These are phyloP conservation scores for Oryza glumipatula DNA, from an alignment of 176 grass and related monocot genomes.

Conservation along the genomic window DNA sequence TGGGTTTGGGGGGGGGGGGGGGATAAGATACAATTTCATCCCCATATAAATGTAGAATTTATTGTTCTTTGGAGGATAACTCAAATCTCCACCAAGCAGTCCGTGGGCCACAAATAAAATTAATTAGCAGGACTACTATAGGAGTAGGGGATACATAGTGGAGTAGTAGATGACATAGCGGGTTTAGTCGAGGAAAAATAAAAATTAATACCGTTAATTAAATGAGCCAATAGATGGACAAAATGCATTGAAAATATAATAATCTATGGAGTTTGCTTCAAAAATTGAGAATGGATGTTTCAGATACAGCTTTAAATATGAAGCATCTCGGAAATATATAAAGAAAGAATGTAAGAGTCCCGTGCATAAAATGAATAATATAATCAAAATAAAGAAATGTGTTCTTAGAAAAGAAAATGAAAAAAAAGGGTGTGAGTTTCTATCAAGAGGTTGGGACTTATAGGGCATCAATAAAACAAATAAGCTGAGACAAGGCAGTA, in stretches of 20 bases:
- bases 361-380: not conserved
- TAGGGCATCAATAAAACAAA: constrained; percentile 31
- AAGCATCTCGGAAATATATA: not conserved
- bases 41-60: not conserved
- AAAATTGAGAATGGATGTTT: not conserved
- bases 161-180: not conserved
- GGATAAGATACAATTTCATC: not conserved
- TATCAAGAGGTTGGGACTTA: constrained; percentile 39
- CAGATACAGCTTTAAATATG: not conserved
- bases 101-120: not conserved
- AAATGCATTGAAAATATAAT: not conserved
- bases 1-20: too few relatives aligned
- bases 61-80: not conserved
- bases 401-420: constrained; percentile 6
- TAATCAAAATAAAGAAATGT: constrained; percentile 10
- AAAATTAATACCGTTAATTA: not conserved
- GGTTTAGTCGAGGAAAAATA: not conserved
- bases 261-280: not conserved
- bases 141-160: not conserved
- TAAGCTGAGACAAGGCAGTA: constrained; percentile 35
- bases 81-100: not conserved
- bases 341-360: not conserved
- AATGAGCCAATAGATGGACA: not conserved
- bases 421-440: constrained; percentile 29
- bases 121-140: not conserved